Evolutionary conservation across 148 eudicot species (phyloP), one percentile per base, ranked within the genome.

Genomic region (Persicaria tinctoria): DNA sequence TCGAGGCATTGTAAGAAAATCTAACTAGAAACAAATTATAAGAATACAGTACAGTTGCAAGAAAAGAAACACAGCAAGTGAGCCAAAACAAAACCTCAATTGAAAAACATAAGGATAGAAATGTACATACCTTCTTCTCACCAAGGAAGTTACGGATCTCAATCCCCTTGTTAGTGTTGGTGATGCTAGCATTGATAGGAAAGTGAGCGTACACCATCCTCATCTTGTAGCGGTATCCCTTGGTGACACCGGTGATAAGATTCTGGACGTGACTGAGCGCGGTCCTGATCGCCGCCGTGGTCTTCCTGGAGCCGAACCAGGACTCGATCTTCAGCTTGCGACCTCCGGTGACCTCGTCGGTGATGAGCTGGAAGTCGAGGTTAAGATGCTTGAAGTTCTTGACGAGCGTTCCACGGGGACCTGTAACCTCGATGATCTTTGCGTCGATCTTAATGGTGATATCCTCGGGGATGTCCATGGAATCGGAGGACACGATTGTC

Each of bases 201-300:
- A 86, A 86, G 51, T 86, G 89, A 78, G 89, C 89, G 48, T 86
- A 86, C 5, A 86, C 87, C 49, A 86, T 84, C 3, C 89, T 76
- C 89, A 86, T 86, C 87, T 86, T 86, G 82, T 86, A 86, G 0
- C 85, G 78, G 75, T 84, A 86, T 1, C 87, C 89, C 77, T 82
- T 84, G 70, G 89, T 86, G n/a, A 84, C 85, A 0, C 89, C 87
- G 18, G 77, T 82, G 68, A 86, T 86, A 62, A 86, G 76, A 59
- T 84, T 82, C 18, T 73, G 47, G 44, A 85, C 87, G 56, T 85
- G 87, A 68, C 85, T 82, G 45, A 85, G 79, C 0, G 87, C 87
- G 0, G 87, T 85, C 17, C 87, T 75, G 10, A 85, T 85, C 16
- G 87, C 73, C 10, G 87, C 87, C 0, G 87, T 82, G 8, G 83